Conservation (phyloP, 495 filamentous ascomycete genomes). For the Poronia punctata region DNA sequence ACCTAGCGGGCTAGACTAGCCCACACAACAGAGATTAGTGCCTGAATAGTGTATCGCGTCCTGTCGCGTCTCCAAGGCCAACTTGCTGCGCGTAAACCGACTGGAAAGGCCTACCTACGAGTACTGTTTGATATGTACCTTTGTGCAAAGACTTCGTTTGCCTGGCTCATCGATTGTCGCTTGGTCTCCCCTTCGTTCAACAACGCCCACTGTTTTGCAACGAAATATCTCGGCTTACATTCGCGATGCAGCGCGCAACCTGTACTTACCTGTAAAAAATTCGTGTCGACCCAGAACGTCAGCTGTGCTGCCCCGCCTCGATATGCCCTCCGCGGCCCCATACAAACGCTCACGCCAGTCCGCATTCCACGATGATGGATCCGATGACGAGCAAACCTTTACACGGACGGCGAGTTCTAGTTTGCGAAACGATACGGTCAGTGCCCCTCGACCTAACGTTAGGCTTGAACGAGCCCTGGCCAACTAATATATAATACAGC, state of each 20-base stretch:
- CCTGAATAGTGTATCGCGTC: constrained; percentile 3
- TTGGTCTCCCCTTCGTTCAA: background rate
- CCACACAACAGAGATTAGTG: too few species aligned
- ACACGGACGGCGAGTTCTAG: constrained; percentile 34
- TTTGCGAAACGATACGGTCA: constrained; percentile 40
- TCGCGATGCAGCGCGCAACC: constrained; percentile 1
- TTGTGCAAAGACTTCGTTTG: too few species aligned
- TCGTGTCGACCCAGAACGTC: background rate
- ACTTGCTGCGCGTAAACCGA: too few species aligned
- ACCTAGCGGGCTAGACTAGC: too few species aligned
- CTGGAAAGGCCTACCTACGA: too few species aligned
- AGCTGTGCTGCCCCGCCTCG: background rate
- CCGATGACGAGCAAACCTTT: constrained; percentile 41
- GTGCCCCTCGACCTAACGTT: constrained; percentile 9
- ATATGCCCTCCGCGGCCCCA: constrained; percentile 31
- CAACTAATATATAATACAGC: constrained; percentile 19
- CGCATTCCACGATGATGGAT: constrained; percentile 33
- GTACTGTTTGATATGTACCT: too few species aligned
- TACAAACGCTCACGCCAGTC: constrained; percentile 42
- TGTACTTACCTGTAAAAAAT: constrained; percentile 1
- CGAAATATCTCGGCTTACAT: background rate
- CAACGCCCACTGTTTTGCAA: too few species aligned
- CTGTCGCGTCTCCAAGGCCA: background rate
- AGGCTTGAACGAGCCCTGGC: background rate
- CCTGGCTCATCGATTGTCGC: too few species aligned